Evolutionary conservation across 2,329 filamentous ascomycete genomes (phyloP), one percentile per base, ranked within the genome.

Genomic region (Penicillium digitatum): DNA sequence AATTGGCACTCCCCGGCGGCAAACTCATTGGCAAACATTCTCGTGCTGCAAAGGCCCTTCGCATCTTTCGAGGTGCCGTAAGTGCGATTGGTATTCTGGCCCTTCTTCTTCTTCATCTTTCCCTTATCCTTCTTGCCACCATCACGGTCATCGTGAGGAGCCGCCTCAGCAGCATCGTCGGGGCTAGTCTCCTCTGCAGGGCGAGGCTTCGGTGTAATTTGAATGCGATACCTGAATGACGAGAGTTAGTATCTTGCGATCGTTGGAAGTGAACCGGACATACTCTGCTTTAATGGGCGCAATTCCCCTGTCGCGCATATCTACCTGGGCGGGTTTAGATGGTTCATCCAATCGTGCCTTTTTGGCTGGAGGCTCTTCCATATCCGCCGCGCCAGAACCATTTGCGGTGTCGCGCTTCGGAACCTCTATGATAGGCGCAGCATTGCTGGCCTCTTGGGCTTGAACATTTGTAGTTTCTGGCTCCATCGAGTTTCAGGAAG

Each of bases 21-120:
- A 71, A 96, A 95, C 69, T 97, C 93, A 35, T 88, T 80, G 58
- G 78, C 82, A 66, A 85, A 82, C 18, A 83, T 83, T 57, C 89
- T 81, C 50, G 86, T 90, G 64, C 85, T 84, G 75, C 93, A 97
- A 9, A 97, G 82, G 38, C 83, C 83, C 52, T 92, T 80, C 29
- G 83, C 82, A 69, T 97, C 93, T 57, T 84, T 82, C 39, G 90
- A 94, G 60, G 80, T 85, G 48, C 91, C 91, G 70, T 94, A 96
- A 40, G 82, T 83, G 54, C 93, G 87, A 62, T 84, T 84, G 61
- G 87, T 91, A 73, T 97, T 96, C 74, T 96, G 91, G 32, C 89
- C 89, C 68, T 86, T 87, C 66, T 82, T 80, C 69, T 83, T 82
- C 62, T 82, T 71, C 58, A 63, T 65, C 59, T 82, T 69, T 29